Conservation (phyloP, 441 rosid genomes). For the Viola pubescens region DNA sequence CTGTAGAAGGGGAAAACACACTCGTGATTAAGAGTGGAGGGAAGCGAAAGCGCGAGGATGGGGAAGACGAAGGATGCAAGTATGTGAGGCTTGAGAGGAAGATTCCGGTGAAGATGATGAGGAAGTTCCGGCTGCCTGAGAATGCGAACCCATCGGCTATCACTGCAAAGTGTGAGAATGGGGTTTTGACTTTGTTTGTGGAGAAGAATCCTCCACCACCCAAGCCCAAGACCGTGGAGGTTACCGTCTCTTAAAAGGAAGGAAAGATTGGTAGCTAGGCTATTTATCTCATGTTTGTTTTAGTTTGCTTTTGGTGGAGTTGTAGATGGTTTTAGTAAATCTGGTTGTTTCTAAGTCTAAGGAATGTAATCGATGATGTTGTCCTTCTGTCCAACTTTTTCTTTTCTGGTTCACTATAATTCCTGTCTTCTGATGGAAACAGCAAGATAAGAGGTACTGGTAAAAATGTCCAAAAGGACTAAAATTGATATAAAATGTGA, state of each 20-base stretch:
- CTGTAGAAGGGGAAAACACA: slow-evolving; percentile 51
- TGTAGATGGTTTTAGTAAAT: no score
- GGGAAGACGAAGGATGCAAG: slow-evolving; percentile 44
- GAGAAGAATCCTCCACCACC: slow-evolving; percentile 55
- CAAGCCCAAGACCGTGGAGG: slow-evolving; percentile 45
- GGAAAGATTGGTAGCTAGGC: no score
- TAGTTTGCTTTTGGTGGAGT: background rate
- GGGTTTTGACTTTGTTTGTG: slow-evolving; percentile 44
- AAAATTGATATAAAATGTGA: no score
- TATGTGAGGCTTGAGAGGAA: slow-evolving; percentile 62
- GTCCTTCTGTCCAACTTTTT: no score
- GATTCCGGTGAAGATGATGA: slow-evolving; percentile 31
- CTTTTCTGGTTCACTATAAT: background rate
- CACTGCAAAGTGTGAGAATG: slow-evolving; percentile 51
- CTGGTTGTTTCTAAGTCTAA: background rate
- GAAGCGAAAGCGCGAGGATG: slow-evolving; percentile 59
- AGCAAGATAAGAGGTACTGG: no score
- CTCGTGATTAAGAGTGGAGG: slow-evolving; percentile 58
- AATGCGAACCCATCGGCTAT: slow-evolving; percentile 42
- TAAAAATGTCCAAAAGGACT: no score
- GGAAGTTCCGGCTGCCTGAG: slow-evolving; percentile 63
- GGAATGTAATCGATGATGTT: no score
- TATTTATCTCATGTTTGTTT: no score
- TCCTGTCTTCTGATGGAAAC: no score
- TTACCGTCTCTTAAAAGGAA: slow-evolving; percentile 39